Conservation (phyloP, 805 yeast species). For the Candida maltosa region DNA sequence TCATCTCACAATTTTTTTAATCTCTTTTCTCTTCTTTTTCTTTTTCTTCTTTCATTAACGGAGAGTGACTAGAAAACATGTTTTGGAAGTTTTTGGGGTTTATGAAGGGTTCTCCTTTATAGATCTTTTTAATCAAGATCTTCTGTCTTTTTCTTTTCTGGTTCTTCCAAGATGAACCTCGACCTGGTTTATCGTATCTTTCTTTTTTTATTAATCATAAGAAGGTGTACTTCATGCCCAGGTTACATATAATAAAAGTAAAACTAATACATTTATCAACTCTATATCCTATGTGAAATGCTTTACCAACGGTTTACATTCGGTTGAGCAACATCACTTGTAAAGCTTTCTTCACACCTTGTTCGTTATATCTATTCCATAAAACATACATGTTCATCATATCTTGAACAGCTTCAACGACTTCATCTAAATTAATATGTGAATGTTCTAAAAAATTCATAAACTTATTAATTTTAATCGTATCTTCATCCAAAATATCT, state of each 20-base stretch:
- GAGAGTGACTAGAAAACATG: too few species aligned
- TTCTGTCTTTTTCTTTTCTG: too few species aligned
- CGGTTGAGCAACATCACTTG: constrained; percentile 39
- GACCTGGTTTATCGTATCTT: too few species aligned
- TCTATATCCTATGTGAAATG: background rate
- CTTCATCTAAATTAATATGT: constrained; percentile 72
- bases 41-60: too few species aligned
- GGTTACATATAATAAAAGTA: background rate
- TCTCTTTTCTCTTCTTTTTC: too few species aligned
- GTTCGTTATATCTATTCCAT: constrained; percentile 86
- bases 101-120: too few species aligned
- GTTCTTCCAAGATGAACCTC: too few species aligned
- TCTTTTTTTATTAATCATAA: too few species aligned
- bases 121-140: too few species aligned
- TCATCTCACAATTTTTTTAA: too few species aligned
- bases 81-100: too few species aligned
- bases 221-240: too few species aligned
- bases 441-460: constrained; percentile 69
- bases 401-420: constrained; percentile 82
- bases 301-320: background rate
- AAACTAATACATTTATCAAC: background rate
- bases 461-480: constrained; percentile 50
- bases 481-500: constrained; percentile 27
- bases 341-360: constrained; percentile 46
- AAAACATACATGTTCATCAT: constrained; percentile 74